These are phyloP conservation scores for Pseudogymnoascus sp. DNA, from an alignment of 2,329 filamentous ascomycete genomes.

Conservation along the genomic window DNA sequence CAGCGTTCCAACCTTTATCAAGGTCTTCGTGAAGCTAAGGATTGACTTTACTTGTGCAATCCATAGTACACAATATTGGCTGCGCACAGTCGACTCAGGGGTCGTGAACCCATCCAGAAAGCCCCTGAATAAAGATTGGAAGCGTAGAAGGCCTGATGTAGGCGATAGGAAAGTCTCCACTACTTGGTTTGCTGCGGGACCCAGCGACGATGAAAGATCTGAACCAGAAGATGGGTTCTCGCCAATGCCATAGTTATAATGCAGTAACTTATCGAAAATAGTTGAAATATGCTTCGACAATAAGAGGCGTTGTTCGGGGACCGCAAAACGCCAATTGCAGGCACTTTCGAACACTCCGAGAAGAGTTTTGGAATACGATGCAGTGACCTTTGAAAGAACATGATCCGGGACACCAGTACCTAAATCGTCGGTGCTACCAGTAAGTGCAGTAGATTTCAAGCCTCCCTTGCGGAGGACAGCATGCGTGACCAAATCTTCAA, in stretches of 20 bases:
- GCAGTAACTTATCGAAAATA: slow-evolving; percentile 63
- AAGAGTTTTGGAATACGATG: slow-evolving; percentile 65
- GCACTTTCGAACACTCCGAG: slow-evolving; percentile 82
- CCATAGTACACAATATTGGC: slow-evolving; percentile 45
- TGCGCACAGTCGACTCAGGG: slow-evolving; percentile 54
- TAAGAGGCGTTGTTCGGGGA: slow-evolving; percentile 57
- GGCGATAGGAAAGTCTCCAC: slow-evolving; percentile 67
- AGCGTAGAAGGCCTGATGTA: slow-evolving; percentile 60
- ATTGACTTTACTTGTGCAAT: slow-evolving; percentile 56
- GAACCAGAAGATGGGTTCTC: slow-evolving; percentile 39
- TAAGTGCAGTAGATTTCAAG: slow-evolving; percentile 40
- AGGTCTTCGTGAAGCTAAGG: slow-evolving; percentile 56
- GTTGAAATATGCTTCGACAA: slow-evolving; percentile 61
- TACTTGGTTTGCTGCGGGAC: slow-evolving; percentile 66
- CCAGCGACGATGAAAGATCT: slow-evolving; percentile 43
- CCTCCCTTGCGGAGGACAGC: slow-evolving; percentile 57
- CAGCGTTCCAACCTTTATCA: slow-evolving; percentile 63
- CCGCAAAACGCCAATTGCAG: slow-evolving; percentile 74
- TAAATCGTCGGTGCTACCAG: slow-evolving; percentile 41
- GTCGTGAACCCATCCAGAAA: slow-evolving; percentile 55
- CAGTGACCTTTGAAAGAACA: slow-evolving; percentile 61
- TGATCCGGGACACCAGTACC: slow-evolving; percentile 72
- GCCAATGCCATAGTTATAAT: slow-evolving; percentile 68
- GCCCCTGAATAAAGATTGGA: slow-evolving; percentile 67
- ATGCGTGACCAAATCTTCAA: slow-evolving; percentile 66